Conservation (phyloP, 1,284 basidiomycete species). For the Ganoderma resinaceum region DNA sequence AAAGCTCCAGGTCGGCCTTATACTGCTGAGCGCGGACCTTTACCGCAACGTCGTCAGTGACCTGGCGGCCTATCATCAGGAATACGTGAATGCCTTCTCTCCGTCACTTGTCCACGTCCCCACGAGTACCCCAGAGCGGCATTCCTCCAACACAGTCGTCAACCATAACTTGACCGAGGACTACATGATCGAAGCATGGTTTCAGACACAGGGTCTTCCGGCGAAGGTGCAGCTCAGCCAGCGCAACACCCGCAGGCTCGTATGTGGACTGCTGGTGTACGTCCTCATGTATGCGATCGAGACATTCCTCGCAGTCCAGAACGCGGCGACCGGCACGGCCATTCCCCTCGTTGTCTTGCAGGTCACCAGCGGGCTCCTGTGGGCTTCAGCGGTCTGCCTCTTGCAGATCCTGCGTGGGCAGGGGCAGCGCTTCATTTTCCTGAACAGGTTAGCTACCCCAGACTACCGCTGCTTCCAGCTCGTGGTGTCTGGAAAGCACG, state of each 20-base stretch:
- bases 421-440: constrained; percentile 18
- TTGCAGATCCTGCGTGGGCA: constrained; percentile 17
- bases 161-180: constrained; percentile 26
- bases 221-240: constrained; percentile 24
- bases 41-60: constrained; percentile 27
- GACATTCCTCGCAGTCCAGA: constrained; percentile 21
- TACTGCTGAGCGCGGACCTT: constrained; percentile 25
- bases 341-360: constrained; percentile 18
- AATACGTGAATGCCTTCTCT: constrained; percentile 26
- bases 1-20: constrained; percentile 23
- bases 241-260: constrained; percentile 12
- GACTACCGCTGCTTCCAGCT: constrained; percentile 29
- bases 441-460: constrained; percentile 17
- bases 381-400: constrained; percentile 14
- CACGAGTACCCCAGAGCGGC: constrained; percentile 23
- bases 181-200: constrained; percentile 29
- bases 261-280: constrained; percentile 18
- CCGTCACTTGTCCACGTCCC: constrained; percentile 23
- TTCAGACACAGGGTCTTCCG: constrained; percentile 24
- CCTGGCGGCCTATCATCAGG: constrained; percentile 20
- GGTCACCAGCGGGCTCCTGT: constrained; percentile 15
- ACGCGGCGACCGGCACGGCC: constrained; percentile 20
- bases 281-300: constrained; percentile 20
- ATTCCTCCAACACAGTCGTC: constrained; percentile 22
- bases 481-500: constrained; percentile 18